A percentile compares a stretch with the other conserved stretches of the same genome.
phyloP scores from a whole-genome alignment of 768 basidiomycete species.

The Boletellus ananiceps region DNA sequence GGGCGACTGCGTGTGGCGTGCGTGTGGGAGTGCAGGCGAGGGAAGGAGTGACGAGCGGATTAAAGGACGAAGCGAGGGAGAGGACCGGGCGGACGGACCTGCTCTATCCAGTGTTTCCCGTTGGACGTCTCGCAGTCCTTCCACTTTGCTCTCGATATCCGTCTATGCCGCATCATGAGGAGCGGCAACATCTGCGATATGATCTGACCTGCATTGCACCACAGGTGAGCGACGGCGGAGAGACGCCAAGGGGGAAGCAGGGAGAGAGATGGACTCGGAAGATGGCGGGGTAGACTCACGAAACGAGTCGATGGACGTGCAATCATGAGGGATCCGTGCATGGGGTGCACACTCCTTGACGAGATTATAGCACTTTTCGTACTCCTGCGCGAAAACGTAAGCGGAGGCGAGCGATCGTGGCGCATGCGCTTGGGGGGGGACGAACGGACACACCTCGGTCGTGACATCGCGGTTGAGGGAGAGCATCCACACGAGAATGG shows the following conservation, averaged over 20 bases:
- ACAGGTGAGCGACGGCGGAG: not conserved
- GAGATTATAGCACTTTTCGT: slow-evolving; percentile 59
- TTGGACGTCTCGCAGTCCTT: slow-evolving; percentile 52
- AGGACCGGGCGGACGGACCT: slow-evolving; percentile 40
- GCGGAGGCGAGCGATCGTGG: not conserved
- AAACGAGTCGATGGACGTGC: slow-evolving; percentile 57
- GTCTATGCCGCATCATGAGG: slow-evolving; percentile 82
- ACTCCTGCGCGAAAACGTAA: slow-evolving; percentile 49
- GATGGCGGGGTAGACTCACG: slow-evolving; percentile 42
- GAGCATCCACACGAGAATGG: slow-evolving; percentile 78
- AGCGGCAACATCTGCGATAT: slow-evolving; percentile 73
- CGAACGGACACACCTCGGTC: slow-evolving; percentile 44
- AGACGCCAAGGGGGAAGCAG: too few species aligned
- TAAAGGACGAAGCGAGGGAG: not conserved
- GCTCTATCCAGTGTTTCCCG: slow-evolving; percentile 83
- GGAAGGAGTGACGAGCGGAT: not conserved
- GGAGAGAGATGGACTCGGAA: not conserved
- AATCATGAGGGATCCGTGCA: slow-evolving; percentile 49
- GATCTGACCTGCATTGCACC: slow-evolving; percentile 47
- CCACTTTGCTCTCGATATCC: slow-evolving; percentile 75
- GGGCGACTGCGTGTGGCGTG: slow-evolving; percentile 36
- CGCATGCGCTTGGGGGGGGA: not conserved
- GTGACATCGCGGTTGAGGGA: slow-evolving; percentile 72
- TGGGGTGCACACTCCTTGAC: slow-evolving; percentile 59
- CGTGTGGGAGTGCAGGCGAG: not conserved